These are phyloP conservation scores for Escovopsis sp. DNA, from an alignment of 2,329 filamentous ascomycete genomes.

Conservation along the genomic window DNA sequence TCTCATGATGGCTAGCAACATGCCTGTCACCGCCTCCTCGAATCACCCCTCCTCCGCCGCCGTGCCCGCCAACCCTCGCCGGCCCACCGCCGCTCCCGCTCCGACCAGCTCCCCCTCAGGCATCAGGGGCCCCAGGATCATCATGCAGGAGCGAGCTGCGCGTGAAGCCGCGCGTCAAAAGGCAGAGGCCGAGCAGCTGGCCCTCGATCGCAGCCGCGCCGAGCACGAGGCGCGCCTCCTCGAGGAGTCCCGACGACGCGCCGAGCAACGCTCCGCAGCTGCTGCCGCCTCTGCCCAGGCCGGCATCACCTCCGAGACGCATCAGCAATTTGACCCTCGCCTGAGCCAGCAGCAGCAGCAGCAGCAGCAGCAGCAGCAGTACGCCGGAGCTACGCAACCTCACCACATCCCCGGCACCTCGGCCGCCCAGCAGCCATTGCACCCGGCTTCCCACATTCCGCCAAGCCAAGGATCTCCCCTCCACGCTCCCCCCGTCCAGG, in stretches of 20 bases:
- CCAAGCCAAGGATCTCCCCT: constrained; percentile 4
- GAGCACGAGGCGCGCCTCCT: constrained; percentile 39
- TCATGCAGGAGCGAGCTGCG: constrained; percentile 75
- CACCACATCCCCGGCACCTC: constrained; percentile 3
- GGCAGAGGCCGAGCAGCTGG: constrained; percentile 46
- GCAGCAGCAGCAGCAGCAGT: no score
- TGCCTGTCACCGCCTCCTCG: constrained; percentile 42
- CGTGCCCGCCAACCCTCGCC: no score
- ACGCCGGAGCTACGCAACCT: constrained; percentile 11
- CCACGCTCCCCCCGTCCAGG: constrained; percentile 4
- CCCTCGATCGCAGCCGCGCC: constrained; percentile 38
- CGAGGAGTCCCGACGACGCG: constrained; percentile 39
- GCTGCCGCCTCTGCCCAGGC: constrained; percentile 26
- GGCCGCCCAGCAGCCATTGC: constrained; percentile 6
- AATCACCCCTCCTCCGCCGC: no score
- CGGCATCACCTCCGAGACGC: constrained; percentile 15
- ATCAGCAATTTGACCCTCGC: constrained; percentile 19
- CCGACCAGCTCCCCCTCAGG: constrained; percentile 44
- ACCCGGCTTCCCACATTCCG: constrained; percentile 4
- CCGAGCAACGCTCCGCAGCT: constrained; percentile 47
- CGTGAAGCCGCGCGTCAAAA: constrained; percentile 57
- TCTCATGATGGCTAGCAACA: constrained; percentile 43
- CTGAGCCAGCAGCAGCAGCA: no score
- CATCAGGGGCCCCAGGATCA: constrained; percentile 72
- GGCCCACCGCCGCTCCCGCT: constrained; percentile 31